Evolutionary conservation across 1,139 yeast genomes (phyloP).

Genomic region (Sugiyamaella xylanicola): DNA sequence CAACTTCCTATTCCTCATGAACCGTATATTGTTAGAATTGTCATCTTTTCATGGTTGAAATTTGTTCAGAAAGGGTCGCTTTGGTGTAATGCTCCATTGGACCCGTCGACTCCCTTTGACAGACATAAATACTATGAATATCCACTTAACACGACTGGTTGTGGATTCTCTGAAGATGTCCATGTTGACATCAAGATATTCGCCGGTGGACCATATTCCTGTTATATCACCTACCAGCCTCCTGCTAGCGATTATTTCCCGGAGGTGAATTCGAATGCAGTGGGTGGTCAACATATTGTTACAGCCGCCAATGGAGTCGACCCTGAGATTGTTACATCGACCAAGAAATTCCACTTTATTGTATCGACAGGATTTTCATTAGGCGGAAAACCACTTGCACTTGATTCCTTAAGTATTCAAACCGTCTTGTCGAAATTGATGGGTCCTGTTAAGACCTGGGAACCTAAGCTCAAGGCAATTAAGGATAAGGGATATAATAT

Average conservation of each 20-base stretch:
- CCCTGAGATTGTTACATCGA: slow-evolving; percentile 30
- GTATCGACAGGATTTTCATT: slow-evolving; percentile 77
- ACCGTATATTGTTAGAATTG: slow-evolving; percentile 56
- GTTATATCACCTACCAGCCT: slow-evolving; percentile 39
- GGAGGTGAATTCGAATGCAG: slow-evolving; percentile 17
- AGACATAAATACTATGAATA: slow-evolving; percentile 58
- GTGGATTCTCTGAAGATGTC: slow-evolving; percentile 50
- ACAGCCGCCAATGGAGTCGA: not conserved
- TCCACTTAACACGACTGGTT: slow-evolving; percentile 46
- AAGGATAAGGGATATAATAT: slow-evolving; percentile 82
- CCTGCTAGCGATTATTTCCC: slow-evolving; percentile 30
- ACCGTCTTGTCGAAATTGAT: slow-evolving; percentile 91
- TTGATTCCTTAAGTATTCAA: slow-evolving; percentile 82
- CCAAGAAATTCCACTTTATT: slow-evolving; percentile 69
- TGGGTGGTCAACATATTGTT: slow-evolving; percentile 5
- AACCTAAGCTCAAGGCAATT: slow-evolving; percentile 59
- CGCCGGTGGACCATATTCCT: slow-evolving; percentile 80
- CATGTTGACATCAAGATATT: slow-evolving; percentile 61
- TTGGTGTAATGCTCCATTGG: slow-evolving; percentile 72
- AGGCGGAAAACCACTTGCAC: slow-evolving; percentile 59
- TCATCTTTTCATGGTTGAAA: slow-evolving; percentile 72
- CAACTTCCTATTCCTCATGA: slow-evolving; percentile 58
- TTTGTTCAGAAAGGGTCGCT: slow-evolving; percentile 71
- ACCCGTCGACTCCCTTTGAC: slow-evolving; percentile 49
- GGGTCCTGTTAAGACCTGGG: slow-evolving; percentile 70